phyloP scores from a whole-genome alignment of 768 basidiomycete species.

The Psilocybe cubensis region DNA sequence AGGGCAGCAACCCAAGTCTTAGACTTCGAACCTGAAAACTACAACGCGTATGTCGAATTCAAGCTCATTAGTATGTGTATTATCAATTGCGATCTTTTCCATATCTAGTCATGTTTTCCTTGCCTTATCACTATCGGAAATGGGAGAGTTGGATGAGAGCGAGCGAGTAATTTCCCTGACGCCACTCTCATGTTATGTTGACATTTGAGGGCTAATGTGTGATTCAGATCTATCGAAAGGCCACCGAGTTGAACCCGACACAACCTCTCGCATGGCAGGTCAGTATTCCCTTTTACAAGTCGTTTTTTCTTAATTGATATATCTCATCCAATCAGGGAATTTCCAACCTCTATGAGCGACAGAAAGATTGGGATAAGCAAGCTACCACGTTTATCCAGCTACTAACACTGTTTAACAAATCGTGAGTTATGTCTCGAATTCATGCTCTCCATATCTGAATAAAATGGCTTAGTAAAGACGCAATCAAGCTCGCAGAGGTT shows the following conservation, averaged over 20 bases:
- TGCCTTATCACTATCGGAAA: conserved; percentile 77
- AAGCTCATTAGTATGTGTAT: neutral
- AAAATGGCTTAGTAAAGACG: conserved; percentile 61
- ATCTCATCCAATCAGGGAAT: conserved; percentile 57
- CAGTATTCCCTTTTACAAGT: conserved; percentile 22
- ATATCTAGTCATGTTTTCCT: conserved; percentile 78
- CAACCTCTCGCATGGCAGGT: conserved; percentile 89
- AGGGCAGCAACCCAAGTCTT: conserved; percentile 69
- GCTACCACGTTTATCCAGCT: conserved; percentile 56
- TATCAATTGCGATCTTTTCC: neutral
- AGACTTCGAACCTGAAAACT: conserved; percentile 80
- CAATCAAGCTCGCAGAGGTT: conserved; percentile 76
- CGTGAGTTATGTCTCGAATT: conserved; percentile 43
- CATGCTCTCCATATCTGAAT: neutral
- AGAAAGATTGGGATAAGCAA: conserved; percentile 59
- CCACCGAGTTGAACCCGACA: conserved; percentile 67
- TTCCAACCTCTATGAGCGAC: conserved; percentile 70
- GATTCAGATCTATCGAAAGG: conserved; percentile 74
- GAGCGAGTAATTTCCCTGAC: conserved; percentile 71
- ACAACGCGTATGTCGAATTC: conserved; percentile 76
- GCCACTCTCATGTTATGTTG: neutral
- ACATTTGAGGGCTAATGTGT: conserved; percentile 2
- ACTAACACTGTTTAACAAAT: conserved; percentile 58
- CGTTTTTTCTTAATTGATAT: conserved; percentile 7
- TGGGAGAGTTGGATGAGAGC: conserved; percentile 71